Conservation (phyloP, 495 filamentous ascomycete genomes). For the Aspergillus bridgeri region DNA sequence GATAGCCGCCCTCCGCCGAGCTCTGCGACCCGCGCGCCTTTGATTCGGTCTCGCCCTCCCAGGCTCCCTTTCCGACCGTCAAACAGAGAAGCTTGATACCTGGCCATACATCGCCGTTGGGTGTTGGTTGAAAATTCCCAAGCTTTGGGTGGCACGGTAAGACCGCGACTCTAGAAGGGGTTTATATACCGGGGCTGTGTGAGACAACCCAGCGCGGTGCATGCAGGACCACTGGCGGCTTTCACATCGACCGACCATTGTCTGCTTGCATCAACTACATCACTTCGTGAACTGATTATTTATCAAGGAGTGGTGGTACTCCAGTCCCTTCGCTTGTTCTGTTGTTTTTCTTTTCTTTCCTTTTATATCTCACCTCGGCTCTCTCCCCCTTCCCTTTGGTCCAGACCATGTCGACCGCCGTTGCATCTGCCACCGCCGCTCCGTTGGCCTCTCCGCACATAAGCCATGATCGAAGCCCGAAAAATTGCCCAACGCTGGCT, state of each 20-base stretch:
- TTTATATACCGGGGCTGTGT: conserved; percentile 1
- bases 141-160: neutral
- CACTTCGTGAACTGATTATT: too few relatives aligned
- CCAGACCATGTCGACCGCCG: conserved; percentile 49
- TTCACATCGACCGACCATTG: neutral
- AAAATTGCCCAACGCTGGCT: conserved; percentile 42
- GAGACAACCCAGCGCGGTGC: neutral
- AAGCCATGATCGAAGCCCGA: conserved; percentile 48
- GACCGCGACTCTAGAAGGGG: neutral
- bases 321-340: conserved; percentile 3
- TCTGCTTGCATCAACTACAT: neutral
- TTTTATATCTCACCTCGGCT: conserved; percentile 3
- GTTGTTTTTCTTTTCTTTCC: neutral
- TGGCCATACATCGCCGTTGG: neutral
- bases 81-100: conserved; percentile 3
- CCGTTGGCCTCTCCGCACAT: conserved; percentile 47
- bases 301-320: neutral
- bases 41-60: conserved; percentile 1
- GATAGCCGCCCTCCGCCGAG: conserved; percentile 1
- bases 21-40: neutral
- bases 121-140: neutral
- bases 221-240: neutral
- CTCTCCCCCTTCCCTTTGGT: conserved; percentile 1
- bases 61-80: neutral
- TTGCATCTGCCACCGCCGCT: conserved; percentile 46